Base-by-base conservation (phyloP, 345 rosid genomes). In the Dimocarpus longan region DNA sequence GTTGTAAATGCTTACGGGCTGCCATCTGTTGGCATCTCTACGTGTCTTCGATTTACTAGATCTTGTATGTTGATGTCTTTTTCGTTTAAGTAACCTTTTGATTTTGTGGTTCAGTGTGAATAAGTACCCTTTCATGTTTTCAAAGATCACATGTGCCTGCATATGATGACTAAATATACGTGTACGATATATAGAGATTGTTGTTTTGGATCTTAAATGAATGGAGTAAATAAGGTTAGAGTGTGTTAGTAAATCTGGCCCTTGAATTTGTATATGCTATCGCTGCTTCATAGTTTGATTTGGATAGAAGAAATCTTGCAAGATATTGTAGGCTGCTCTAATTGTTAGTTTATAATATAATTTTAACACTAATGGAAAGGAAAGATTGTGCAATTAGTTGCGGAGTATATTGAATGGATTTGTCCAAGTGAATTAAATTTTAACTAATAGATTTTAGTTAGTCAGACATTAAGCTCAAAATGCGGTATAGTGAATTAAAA, bases 1-100 rank as follows among this genome's bases (percentile, higher is more conserved):
- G 9, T 62, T 28, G 8, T 43, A 75, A 75, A 65, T 75, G 78
- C 46, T 48, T 70, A 62, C 56, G 39, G 7, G 56, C 32, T 60
- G 19, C 42, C 44, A 10, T 16, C 52, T 39, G 50, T 56, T 32
- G 18, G 32, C 72, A 21, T 44, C 28, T 43, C 5, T 43, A 19
- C 22, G 3, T 67, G 4, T 71, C 1, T 59, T 12, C 13, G 5
- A 21, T 32, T 40, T 37, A 21, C 62, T 52, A 13, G 78, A 66
- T 76, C 69, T 62, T 62, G 26, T 3, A 40, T 37, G 43, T 37
- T 64, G 22, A 10, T 32, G 48, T 44, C 60, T 6, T 63, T 73
- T 74, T 74, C 40, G 11, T 26, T 16, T 22, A 6, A 26, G 62
- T 3, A 65, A 44, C 26, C n/a, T 42, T 21, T 5, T 37, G 69